Evolutionary conservation across 2,329 filamentous ascomycete genomes (phyloP).

Genomic region (Hypomyces perniciosus): DNA sequence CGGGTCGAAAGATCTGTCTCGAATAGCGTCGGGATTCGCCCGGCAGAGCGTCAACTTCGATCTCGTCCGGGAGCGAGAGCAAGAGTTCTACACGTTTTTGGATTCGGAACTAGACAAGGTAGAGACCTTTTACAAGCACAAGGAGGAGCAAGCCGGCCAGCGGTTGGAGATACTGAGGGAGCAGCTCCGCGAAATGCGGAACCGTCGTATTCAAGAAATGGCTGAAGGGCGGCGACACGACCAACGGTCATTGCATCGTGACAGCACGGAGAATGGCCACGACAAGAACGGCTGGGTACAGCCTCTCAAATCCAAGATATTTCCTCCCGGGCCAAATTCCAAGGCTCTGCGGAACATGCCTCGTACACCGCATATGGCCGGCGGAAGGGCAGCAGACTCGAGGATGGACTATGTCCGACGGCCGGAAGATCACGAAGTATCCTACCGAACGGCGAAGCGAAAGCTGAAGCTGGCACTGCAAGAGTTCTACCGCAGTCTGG

Average conservation of each 20-base stretch:
- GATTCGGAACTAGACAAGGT: constrained; percentile 86
- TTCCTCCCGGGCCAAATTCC: constrained; percentile 55
- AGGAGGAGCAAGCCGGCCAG: constrained; percentile 77
- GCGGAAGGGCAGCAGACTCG: constrained; percentile 24
- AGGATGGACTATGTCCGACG: constrained; percentile 47
- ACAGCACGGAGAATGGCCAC: constrained; percentile 19
- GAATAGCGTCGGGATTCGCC: not conserved
- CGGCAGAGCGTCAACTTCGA: constrained; percentile 36
- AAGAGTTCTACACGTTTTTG: constrained; percentile 83
- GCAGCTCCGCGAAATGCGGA: constrained; percentile 90
- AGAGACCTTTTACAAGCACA: constrained; percentile 79
- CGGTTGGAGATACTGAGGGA: constrained; percentile 66
- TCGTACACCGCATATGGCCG: constrained; percentile 39
- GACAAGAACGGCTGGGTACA: constrained; percentile 40
- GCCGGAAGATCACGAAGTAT: constrained; percentile 50
- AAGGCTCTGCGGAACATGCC: constrained; percentile 52
- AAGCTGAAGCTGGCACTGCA: constrained; percentile 88
- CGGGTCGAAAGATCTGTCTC: constrained; percentile 1
- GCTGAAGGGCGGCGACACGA: constrained; percentile 35
- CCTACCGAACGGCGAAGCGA: constrained; percentile 81
- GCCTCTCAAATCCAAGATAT: constrained; percentile 48
- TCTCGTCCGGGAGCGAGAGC: constrained; percentile 65
- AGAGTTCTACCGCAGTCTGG: constrained; percentile 87
- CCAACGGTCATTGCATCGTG: not conserved
- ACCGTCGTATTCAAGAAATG: constrained; percentile 70